Evolutionary conservation across 2,329 filamentous ascomycete species (phyloP).

Genomic region (Sclerotinia minor): DNA sequence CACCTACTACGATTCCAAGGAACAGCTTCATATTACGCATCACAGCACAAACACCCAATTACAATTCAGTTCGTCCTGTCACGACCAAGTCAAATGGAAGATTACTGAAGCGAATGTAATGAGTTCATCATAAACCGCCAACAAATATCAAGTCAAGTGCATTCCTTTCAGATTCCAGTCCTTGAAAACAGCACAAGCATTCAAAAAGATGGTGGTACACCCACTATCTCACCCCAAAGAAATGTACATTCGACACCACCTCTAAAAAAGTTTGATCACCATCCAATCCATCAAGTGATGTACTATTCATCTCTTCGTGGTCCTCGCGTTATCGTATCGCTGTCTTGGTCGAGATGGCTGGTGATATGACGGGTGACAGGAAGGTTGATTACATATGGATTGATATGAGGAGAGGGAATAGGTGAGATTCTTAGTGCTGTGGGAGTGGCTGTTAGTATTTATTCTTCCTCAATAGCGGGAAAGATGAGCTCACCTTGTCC

Average conservation of each 20-base stretch:
- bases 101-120: background rate
- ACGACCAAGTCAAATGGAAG: background rate
- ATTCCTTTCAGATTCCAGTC: background rate
- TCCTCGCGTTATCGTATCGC: background rate
- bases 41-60: background rate
- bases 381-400: background rate
- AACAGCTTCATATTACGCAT: background rate
- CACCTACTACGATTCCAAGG: background rate
- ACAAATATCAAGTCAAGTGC: background rate
- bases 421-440: slow-evolving; percentile 9
- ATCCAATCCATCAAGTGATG: slow-evolving; percentile 4
- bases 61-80: background rate
- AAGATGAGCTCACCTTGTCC: slow-evolving; percentile 7
- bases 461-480: background rate
- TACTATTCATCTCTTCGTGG: background rate
- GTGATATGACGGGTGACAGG: background rate
- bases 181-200: background rate
- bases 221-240: background rate
- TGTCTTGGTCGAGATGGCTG: slow-evolving; percentile 20
- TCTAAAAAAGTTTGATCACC: background rate
- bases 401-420: background rate
- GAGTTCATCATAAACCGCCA: background rate
- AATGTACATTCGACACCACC: background rate
- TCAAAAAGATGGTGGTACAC: background rate
- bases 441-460: background rate